Conservation (phyloP, 345 rosid genomes). For the Draba incana region DNA sequence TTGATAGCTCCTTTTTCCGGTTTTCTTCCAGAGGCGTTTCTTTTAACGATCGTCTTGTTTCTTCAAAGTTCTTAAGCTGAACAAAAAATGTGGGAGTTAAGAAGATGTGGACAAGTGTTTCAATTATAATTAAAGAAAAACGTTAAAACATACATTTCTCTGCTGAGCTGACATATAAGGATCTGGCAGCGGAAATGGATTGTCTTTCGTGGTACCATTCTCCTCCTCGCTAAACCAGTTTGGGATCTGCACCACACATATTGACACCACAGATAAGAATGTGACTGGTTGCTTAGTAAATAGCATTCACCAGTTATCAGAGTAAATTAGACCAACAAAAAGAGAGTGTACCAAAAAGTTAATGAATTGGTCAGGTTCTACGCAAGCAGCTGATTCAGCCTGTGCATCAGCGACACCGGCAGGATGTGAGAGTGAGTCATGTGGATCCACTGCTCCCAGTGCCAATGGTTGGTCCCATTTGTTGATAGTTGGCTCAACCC, state of each 20-base stretch:
- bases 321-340: background rate
- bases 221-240: constrained; percentile 83
- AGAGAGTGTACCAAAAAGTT: constrained; percentile 73
- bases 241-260: constrained; percentile 67
- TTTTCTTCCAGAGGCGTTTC: constrained; percentile 85
- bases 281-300: constrained; percentile 16
- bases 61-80: constrained; percentile 80
- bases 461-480: constrained; percentile 91
- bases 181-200: constrained; percentile 87
- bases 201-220: constrained; percentile 71
- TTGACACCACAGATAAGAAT: constrained; percentile 14
- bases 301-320: constrained; percentile 13
- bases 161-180: constrained; percentile 69
- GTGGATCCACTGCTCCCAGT: constrained; percentile 90
- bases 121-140: background rate
- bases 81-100: background rate
- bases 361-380: constrained; percentile 93
- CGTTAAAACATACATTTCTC: constrained; percentile 64
- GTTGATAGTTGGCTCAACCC: constrained; percentile 76
- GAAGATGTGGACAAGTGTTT: background rate
- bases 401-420: constrained; percentile 96
- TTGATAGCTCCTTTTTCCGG: constrained; percentile 81
- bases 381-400: constrained; percentile 76
- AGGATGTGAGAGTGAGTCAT: constrained; percentile 94
- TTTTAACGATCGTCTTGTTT: constrained; percentile 70